These are phyloP conservation scores for Xylaria flabelliformis DNA, from an alignment of 495 filamentous ascomycete species.

Conservation along the genomic window DNA sequence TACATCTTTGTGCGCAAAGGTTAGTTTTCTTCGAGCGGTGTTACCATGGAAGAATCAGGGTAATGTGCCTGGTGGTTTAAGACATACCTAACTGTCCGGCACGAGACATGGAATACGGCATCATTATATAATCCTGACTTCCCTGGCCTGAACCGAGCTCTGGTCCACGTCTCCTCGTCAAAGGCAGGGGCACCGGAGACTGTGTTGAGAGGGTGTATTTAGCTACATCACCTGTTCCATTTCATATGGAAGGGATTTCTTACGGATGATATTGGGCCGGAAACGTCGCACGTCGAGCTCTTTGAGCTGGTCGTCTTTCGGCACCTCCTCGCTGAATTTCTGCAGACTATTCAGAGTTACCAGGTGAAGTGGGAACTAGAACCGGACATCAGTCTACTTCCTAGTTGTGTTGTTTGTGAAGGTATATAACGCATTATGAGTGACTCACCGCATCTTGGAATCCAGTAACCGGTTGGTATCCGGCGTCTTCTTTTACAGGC, in stretches of 20 bases:
- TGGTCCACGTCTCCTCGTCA: conserved; percentile 81
- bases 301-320: conserved; percentile 49
- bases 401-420: background rate
- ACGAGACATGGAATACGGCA: conserved; percentile 63
- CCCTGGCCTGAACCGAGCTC: conserved; percentile 63
- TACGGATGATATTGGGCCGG: conserved; percentile 81
- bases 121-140: conserved; percentile 39
- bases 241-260: conserved; percentile 22
- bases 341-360: conserved; percentile 76
- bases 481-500: conserved; percentile 68
- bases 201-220: conserved; percentile 27
- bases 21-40: conserved; percentile 20
- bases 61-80: background rate
- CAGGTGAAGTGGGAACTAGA: conserved; percentile 80
- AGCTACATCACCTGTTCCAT: conserved; percentile 3
- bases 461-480: conserved; percentile 77
- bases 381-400: conserved; percentile 22
- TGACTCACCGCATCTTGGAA: conserved; percentile 79
- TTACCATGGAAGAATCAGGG: too few relatives aligned
- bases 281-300: conserved; percentile 73
- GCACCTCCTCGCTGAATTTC: conserved; percentile 65
- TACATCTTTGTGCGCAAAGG: conserved; percentile 62
- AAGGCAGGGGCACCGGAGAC: conserved; percentile 48
- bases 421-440: background rate
- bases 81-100: conserved; percentile 66